phyloP scores from a whole-genome alignment of 768 basidiomycete genomes.

The Mycena polygramma region DNA sequence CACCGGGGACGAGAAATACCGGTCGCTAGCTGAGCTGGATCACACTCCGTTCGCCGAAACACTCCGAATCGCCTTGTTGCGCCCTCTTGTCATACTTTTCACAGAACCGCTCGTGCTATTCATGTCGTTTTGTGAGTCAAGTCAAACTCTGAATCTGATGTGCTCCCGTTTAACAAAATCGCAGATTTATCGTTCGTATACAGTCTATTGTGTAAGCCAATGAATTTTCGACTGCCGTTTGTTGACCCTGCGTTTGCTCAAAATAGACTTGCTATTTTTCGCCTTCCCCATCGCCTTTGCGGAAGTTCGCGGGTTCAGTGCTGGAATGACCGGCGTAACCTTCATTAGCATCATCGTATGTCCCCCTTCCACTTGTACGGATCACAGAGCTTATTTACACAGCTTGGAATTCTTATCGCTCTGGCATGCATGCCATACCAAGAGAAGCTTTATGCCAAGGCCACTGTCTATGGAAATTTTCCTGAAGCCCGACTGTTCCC shows the following conservation, averaged over 20 bases:
- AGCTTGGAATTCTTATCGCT: slow-evolving; percentile 53
- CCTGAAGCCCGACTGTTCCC: slow-evolving; percentile 60
- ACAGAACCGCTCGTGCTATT: slow-evolving; percentile 60
- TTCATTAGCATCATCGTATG: slow-evolving; percentile 60
- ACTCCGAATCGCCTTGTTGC: slow-evolving; percentile 52
- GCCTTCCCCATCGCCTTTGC: slow-evolving; percentile 60
- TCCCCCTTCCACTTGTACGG: not conserved
- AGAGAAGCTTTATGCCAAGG: slow-evolving; percentile 49
- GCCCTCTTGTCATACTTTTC: slow-evolving; percentile 58
- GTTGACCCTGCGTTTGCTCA: too few relatives aligned
- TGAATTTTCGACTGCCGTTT: not conserved
- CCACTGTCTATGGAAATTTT: slow-evolving; percentile 51
- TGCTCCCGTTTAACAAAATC: too few relatives aligned
- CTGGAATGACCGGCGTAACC: slow-evolving; percentile 55
- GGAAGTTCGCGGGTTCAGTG: slow-evolving; percentile 55
- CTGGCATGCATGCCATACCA: slow-evolving; percentile 48
- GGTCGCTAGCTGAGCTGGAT: slow-evolving; percentile 56
- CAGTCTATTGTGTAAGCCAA: slow-evolving; percentile 51
- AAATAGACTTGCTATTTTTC: slow-evolving; percentile 55
- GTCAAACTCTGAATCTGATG: slow-evolving; percentile 13
- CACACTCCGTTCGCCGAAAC: slow-evolving; percentile 48
- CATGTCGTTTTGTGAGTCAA: slow-evolving; percentile 55
- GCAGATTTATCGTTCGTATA: slow-evolving; percentile 60
- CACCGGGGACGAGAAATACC: slow-evolving; percentile 51
- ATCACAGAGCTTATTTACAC: not conserved